Conservation (phyloP, 129 eudicot genomes). For the Escallonia rubra region DNA sequence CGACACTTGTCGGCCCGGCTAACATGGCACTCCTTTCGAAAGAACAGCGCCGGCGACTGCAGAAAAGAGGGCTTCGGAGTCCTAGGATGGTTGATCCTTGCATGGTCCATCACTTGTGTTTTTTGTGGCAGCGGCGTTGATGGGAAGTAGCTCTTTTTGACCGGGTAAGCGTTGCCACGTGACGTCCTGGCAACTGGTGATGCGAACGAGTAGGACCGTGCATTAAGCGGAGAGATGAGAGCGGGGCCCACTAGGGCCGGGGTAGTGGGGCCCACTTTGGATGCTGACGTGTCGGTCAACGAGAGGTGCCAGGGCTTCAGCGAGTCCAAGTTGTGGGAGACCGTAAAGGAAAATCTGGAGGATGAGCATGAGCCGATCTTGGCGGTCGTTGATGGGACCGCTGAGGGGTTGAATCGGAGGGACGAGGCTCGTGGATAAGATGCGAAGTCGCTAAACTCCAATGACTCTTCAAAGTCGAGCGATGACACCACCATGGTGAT, state of each 20-base stretch:
- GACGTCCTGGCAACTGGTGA: conserved; percentile 66
- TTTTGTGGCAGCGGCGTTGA: conserved; percentile 90
- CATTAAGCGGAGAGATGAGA: conserved; percentile 61
- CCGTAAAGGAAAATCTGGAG: conserved; percentile 86
- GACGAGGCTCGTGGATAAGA: conserved; percentile 79
- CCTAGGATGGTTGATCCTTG: conserved; percentile 56
- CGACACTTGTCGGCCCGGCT: conserved; percentile 54
- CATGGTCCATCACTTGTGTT: conserved; percentile 59
- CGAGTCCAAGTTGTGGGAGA: conserved; percentile 75
- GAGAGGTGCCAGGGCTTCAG: conserved; percentile 96
- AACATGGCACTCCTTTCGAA: conserved; percentile 52
- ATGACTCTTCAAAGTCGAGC: conserved; percentile 69
- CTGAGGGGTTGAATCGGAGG: conserved; percentile 61
- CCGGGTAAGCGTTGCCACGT: conserved; percentile 36
- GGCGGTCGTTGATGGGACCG: conserved; percentile 39
- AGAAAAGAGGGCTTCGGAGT: conserved; percentile 88
- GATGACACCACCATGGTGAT: conserved; percentile 65
- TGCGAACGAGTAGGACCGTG: conserved; percentile 73
- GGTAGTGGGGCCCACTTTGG: conserved; percentile 73
- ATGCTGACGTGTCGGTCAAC: conserved; percentile 55
- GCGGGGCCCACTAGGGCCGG: conserved; percentile 57
- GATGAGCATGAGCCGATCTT: conserved; percentile 76
- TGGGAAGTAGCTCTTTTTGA: conserved; percentile 68
- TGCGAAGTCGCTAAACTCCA: conserved; percentile 63
- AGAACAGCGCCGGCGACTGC: conserved; percentile 78